phyloP scores from a whole-genome alignment of 2,329 filamentous ascomycete species.

The Claviceps spartinae region DNA sequence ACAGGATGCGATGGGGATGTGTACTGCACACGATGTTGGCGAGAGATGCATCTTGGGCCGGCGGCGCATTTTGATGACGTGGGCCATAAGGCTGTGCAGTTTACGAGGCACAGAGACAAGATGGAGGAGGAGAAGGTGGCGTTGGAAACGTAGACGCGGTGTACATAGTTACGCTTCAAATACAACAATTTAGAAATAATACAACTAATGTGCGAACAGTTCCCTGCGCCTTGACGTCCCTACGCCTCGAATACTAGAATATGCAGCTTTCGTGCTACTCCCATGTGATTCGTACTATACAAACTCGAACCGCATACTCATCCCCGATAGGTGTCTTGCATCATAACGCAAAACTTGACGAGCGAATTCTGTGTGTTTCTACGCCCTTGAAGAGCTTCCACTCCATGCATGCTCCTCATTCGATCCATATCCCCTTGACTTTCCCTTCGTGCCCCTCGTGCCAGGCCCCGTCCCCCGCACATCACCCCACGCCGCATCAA shows the following conservation, averaged over 20 bases:
- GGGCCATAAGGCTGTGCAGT: slow-evolving; percentile 53
- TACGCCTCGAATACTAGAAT: too few species aligned
- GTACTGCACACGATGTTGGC: slow-evolving; percentile 70
- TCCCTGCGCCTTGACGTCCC: too few species aligned
- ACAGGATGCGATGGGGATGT: slow-evolving; percentile 57
- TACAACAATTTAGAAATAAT: background rate
- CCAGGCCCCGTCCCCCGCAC: slow-evolving; percentile 76
- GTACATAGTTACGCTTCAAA: background rate
- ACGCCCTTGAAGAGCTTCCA: slow-evolving; percentile 2
- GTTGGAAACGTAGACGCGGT: slow-evolving; percentile 17
- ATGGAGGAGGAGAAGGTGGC: slow-evolving; percentile 20
- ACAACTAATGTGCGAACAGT: too few species aligned
- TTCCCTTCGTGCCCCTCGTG: slow-evolving; percentile 59
- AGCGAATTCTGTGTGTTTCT: background rate
- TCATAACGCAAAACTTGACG: too few species aligned
- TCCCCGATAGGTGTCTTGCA: too few species aligned
- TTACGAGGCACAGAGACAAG: slow-evolving; percentile 25
- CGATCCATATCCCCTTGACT: slow-evolving; percentile 12
- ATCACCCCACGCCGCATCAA: slow-evolving; percentile 81
- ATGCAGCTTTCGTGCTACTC: too few species aligned
- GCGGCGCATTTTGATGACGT: slow-evolving; percentile 57
- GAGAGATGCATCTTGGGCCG: slow-evolving; percentile 62
- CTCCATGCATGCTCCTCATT: slow-evolving; percentile 6
- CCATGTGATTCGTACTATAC: too few species aligned
- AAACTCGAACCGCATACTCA: too few species aligned